A percentile compares a stretch with the other conserved stretches of the same genome.
phyloP scores from a whole-genome alignment of 2,329 filamentous ascomycete genomes.

The Pseudogymnoascus sp. region DNA sequence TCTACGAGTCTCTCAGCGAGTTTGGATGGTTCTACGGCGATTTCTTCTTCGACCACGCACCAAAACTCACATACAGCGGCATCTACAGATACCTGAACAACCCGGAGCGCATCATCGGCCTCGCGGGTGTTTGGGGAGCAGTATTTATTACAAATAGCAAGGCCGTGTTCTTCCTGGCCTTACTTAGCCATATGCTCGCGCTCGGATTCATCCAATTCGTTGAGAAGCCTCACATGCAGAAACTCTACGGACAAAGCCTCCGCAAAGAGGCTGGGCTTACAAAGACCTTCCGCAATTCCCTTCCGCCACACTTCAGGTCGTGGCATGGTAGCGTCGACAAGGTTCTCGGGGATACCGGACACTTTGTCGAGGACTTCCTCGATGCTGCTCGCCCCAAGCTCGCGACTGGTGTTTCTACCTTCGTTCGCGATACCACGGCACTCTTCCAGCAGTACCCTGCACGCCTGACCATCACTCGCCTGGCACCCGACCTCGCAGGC shows the following conservation, averaged over 20 bases:
- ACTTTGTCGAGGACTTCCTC: constrained; percentile 85
- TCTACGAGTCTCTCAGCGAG: constrained; percentile 91
- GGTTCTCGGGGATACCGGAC: constrained; percentile 75
- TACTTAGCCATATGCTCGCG: constrained; percentile 77
- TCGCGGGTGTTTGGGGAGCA: constrained; percentile 91
- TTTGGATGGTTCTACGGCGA: constrained; percentile 99
- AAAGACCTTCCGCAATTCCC: constrained; percentile 78
- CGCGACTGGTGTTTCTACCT: constrained; percentile 73
- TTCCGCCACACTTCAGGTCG: constrained; percentile 74
- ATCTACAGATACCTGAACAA: constrained; percentile 99
- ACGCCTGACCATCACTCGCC: constrained; percentile 71
- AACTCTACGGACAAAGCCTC: constrained; percentile 80
- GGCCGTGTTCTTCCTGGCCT: constrained; percentile 76
- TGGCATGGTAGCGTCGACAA: constrained; percentile 83
- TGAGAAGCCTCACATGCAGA: constrained; percentile 96
- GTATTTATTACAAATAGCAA: constrained; percentile 89
- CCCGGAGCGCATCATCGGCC: constrained; percentile 85
- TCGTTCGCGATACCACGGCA: constrained; percentile 79
- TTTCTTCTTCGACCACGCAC: constrained; percentile 89
- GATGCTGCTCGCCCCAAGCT: constrained; percentile 80
- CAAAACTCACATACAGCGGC: constrained; percentile 87
- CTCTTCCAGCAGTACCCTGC: constrained; percentile 86
- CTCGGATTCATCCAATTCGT: constrained; percentile 86
- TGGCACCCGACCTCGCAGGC: constrained; percentile 72
- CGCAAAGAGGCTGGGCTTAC: constrained; percentile 84